A percentile compares a stretch with the other conserved stretches of the same genome.
phyloP scores from a whole-genome alignment of 2,329 filamentous ascomycete genomes.

The Zymoseptoria passerinii region DNA sequence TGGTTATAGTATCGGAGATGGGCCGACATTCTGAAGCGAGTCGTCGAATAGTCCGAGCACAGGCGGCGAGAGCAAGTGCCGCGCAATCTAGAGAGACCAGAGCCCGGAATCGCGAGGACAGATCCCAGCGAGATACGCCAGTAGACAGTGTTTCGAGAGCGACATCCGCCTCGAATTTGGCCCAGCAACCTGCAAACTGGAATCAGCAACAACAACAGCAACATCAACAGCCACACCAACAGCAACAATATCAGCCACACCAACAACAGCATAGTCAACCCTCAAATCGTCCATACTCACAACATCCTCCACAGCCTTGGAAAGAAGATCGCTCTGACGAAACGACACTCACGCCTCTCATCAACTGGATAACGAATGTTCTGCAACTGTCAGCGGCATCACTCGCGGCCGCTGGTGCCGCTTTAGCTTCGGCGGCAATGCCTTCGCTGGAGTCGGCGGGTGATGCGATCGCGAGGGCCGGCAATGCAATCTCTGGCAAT shows the following conservation, averaged over 20 bases:
- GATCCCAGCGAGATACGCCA: background rate
- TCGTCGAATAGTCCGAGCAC: constrained; percentile 27
- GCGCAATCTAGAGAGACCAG: constrained; percentile 27
- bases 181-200: background rate
- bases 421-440: constrained; percentile 8
- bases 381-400: constrained; percentile 15
- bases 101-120: constrained; percentile 26
- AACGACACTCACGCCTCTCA: constrained; percentile 13
- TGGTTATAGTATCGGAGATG: constrained; percentile 28
- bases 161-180: background rate
- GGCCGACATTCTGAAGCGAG: constrained; percentile 26
- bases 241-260: constrained; percentile 1
- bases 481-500: constrained; percentile 14
- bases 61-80: constrained; percentile 29
- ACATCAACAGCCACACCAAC: background rate
- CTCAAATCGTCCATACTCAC: constrained; percentile 2
- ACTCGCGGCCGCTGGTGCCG: constrained; percentile 10
- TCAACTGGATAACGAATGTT: constrained; percentile 19
- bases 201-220: constrained; percentile 1
- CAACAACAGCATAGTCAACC: background rate
- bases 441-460: background rate
- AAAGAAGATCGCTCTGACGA: constrained; percentile 2
- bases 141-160: background rate
- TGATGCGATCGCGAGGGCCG: background rate
- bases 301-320: background rate